Conservation (phyloP, 768 basidiomycete genomes). For the Suillus americanus region DNA sequence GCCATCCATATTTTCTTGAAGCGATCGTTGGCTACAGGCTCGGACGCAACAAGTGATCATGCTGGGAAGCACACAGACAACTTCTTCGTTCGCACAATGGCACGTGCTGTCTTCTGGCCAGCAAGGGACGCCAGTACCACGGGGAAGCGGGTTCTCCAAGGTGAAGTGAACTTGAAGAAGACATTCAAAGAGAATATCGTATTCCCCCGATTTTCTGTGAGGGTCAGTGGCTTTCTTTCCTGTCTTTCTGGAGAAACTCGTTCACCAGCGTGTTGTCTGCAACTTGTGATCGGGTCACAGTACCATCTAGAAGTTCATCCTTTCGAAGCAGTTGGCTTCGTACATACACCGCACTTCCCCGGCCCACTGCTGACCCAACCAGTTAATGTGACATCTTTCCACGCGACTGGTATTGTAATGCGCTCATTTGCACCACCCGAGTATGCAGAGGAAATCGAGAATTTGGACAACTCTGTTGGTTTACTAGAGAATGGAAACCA, state of each 20-base stretch:
- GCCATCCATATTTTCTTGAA: conserved; percentile 43
- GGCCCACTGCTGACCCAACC: conserved; percentile 38
- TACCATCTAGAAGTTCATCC: conserved; percentile 46
- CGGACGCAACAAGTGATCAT: conserved; percentile 42
- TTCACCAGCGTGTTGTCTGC: neutral
- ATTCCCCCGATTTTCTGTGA: conserved; percentile 47
- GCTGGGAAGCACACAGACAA: conserved; percentile 43
- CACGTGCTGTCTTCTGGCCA: conserved; percentile 50
- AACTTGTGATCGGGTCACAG: conserved; percentile 24
- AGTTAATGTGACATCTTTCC: conserved; percentile 40
- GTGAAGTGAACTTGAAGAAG: conserved; percentile 51
- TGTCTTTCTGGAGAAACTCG: neutral
- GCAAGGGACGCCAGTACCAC: conserved; percentile 22
- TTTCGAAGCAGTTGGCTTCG: conserved; percentile 44
- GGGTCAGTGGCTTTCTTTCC: conserved; percentile 34
- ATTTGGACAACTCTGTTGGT: conserved; percentile 53
- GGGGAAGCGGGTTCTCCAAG: conserved; percentile 40
- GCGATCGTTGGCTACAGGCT: conserved; percentile 49
- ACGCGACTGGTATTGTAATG: conserved; percentile 38
- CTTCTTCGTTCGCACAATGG: conserved; percentile 41
- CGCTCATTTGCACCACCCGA: conserved; percentile 54
- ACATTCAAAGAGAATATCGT: conserved; percentile 42
- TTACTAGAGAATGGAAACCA: conserved; percentile 59
- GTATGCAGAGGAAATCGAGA: conserved; percentile 42
- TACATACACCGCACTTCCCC: conserved; percentile 19